Evolutionary conservation across 768 basidiomycete species (phyloP).

Genomic region (Mrakia hoshinonis): DNA sequence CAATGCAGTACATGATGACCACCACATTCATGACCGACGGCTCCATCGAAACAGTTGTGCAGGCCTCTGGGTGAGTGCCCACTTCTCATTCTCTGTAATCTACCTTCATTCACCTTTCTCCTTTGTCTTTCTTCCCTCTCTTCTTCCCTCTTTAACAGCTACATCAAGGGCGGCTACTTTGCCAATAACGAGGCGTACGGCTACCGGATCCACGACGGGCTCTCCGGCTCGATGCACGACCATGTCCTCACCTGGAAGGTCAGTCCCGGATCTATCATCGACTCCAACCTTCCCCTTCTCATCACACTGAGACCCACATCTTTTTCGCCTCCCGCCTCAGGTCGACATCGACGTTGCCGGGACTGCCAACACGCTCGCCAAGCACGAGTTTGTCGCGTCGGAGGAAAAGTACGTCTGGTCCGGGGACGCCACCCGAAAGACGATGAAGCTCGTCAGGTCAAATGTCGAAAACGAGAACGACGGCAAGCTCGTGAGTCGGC

Average conservation of each 20-base stretch:
- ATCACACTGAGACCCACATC: too few relatives aligned
- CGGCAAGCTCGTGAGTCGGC: constrained; percentile 36
- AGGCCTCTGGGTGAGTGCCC: too few relatives aligned
- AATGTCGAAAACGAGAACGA: constrained; percentile 32
- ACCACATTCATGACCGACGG: constrained; percentile 33
- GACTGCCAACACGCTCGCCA: constrained; percentile 32
- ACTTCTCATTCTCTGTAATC: too few relatives aligned
- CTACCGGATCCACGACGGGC: constrained; percentile 34
- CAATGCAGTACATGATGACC: constrained; percentile 27
- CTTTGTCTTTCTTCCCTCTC: too few relatives aligned
- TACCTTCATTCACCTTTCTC: background rate
- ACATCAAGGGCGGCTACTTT: constrained; percentile 25
- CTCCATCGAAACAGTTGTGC: constrained; percentile 27
- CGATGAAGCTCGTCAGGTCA: constrained; percentile 33
- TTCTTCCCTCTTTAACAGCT: background rate
- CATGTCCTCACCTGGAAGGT: constrained; percentile 33
- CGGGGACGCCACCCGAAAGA: constrained; percentile 30
- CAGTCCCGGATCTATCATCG: too few relatives aligned
- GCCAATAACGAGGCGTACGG: constrained; percentile 33
- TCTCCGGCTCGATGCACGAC: constrained; percentile 34
- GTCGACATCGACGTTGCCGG: constrained; percentile 32
- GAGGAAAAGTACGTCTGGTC: constrained; percentile 32
- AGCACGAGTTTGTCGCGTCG: constrained; percentile 31
- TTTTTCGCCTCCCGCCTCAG: too few relatives aligned
- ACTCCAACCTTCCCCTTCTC: too few relatives aligned